A percentile compares a stretch with the other conserved stretches of the same genome.
These are phyloP conservation scores for Smittium mucronatum DNA, from an alignment of 371 early-diverging fungal species.

Conservation along the genomic window DNA sequence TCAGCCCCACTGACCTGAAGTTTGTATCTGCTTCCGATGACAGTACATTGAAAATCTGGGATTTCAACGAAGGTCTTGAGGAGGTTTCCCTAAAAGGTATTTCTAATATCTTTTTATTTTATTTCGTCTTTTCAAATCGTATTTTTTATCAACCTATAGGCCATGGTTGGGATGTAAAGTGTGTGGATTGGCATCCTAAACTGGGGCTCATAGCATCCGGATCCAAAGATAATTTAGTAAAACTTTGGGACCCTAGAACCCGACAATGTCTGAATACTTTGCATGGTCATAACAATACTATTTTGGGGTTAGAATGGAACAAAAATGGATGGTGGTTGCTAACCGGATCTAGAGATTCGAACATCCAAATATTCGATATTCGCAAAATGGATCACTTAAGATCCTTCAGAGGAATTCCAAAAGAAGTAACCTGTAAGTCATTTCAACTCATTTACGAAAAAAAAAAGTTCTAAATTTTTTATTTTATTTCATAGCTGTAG, in stretches of 20 bases:
- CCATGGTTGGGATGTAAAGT: conserved; percentile 99
- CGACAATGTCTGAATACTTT: conserved; percentile 81
- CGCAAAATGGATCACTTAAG: conserved; percentile 91
- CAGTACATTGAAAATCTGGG: conserved; percentile 93
- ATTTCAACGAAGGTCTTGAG: conserved; percentile 78
- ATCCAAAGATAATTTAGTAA: conserved; percentile 95
- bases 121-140: neutral
- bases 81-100: conserved; percentile 42
- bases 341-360: conserved; percentile 91
- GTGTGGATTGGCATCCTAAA: conserved; percentile 97
- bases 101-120: neutral
- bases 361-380: conserved; percentile 92
- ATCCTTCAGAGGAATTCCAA: conserved; percentile 82
- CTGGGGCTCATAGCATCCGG: conserved; percentile 95
- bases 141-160: conserved; percentile 48
- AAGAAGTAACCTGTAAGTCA: conserved; percentile 70
- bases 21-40: conserved; percentile 98
- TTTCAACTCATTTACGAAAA: too few relatives aligned
- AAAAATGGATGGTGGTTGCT: conserved; percentile 95
- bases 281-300: conserved; percentile 96
- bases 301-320: conserved; percentile 88
- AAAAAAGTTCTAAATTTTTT: too few relatives aligned
- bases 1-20: conserved; percentile 81
- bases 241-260: conserved; percentile 98
- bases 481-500: conserved; percentile 37